Conservation (phyloP, 1,284 basidiomycete genomes). For the Ustilago loliicola region DNA sequence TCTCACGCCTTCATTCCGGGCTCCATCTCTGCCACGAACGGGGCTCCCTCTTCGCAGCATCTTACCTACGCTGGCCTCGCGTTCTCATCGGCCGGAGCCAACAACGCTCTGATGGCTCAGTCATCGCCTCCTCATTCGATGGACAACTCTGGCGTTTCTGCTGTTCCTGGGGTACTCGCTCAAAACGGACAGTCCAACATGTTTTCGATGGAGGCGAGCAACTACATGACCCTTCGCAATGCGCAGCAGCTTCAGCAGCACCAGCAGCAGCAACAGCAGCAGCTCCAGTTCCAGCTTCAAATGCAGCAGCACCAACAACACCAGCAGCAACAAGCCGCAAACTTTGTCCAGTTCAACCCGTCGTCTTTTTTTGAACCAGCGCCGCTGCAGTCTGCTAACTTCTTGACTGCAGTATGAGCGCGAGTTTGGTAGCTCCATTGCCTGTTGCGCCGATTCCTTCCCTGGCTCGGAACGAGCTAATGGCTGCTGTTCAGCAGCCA, state of each 20-base stretch:
- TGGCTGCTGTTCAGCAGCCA: not conserved
- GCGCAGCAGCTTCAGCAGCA: constrained; percentile 39
- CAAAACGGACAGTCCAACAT: constrained; percentile 29
- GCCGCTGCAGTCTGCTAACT: constrained; percentile 55
- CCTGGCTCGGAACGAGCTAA: not conserved
- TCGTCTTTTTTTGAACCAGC: constrained; percentile 55
- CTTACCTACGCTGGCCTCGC: constrained; percentile 39
- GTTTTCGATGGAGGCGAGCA: constrained; percentile 34
- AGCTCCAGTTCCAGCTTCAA: constrained; percentile 29
- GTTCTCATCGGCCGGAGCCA: constrained; percentile 24
- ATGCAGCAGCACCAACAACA: constrained; percentile 32
- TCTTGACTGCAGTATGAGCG: constrained; percentile 55
- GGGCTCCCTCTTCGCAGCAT: constrained; percentile 12
- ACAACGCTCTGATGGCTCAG: constrained; percentile 18
- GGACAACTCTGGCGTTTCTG: constrained; percentile 8
- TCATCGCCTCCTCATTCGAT: constrained; percentile 15
- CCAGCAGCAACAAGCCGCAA: constrained; percentile 27
- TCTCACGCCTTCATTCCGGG: constrained; percentile 18
- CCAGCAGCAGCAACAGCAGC: too few species aligned
- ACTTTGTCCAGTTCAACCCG: constrained; percentile 26
- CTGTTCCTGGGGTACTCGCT: constrained; percentile 12
- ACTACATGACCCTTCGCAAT: constrained; percentile 34
- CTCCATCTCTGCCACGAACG: not conserved
- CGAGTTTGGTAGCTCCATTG: not conserved
- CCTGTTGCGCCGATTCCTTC: not conserved